Evolutionary conservation across 331 rosid species (phyloP), one percentile per base, ranked within the genome.

Genomic region (Cydonia oblonga): DNA sequence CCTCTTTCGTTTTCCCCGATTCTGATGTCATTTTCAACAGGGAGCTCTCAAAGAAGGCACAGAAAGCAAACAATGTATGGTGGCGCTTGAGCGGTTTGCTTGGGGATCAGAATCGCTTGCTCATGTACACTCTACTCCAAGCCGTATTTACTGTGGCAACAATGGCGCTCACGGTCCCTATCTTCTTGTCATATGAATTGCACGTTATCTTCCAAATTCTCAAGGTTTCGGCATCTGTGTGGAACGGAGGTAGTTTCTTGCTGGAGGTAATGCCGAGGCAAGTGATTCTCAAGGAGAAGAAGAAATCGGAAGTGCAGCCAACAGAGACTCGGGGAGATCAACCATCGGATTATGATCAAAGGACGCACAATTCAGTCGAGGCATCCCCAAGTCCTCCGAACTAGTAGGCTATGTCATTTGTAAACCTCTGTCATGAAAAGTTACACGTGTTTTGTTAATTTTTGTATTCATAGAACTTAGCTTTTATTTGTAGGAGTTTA

Each of bases 231-330:
- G 96, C 98, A 1, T 52, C 97, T 9, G 80, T 86, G 1, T 93
- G 98, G 98, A 86, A 93, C 82, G 97, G 98, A 7, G 98, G 96
- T 46, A 89, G 96, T 84, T 93, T 91, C 77, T 80, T 93, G 75
- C 84, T 93, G 11, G 98, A 93, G 9, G 98, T 93, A 25, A 89
- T 93, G 98, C 98, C 98, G 6, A 81, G 88, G 87, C 96, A 93
- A 72, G 98, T 84, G 64, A 86, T 93, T 77, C 91, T 84, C 42
- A 89, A 88, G 83, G 96, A 91, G 88, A 87, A 86, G 59, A 91
- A 87, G 95, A 93, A 86, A 70, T 64, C 87, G 22, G 86, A 87
- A 80, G 67, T 72, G 65, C 84, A 74, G 72, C 87, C 80, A 59
- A 71, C 25, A 51, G 72, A 84, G 24, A 69, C 46, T 46, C 82